phyloP scores from a whole-genome alignment of 2,329 filamentous ascomycete genomes.

The Aspergillus sp. region DNA sequence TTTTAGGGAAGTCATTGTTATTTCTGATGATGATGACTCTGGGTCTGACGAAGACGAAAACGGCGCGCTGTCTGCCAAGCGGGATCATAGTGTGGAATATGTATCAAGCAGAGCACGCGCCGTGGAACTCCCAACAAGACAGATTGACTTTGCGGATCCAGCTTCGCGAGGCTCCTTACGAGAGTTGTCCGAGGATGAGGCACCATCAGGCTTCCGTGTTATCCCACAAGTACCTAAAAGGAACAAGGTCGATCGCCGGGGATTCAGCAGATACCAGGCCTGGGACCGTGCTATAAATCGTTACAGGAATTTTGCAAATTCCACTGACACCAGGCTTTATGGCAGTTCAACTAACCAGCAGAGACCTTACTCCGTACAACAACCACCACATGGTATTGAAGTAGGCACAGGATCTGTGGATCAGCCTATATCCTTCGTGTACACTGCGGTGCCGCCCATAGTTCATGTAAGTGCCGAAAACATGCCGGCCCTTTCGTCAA shows the following conservation, averaged over 20 bases:
- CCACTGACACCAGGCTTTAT: slow-evolving; percentile 7
- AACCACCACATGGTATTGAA: slow-evolving; percentile 10
- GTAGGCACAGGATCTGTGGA: slow-evolving; percentile 8
- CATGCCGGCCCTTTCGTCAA: neutral
- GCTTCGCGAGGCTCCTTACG: slow-evolving; percentile 13
- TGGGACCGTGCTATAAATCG: slow-evolving; percentile 40
- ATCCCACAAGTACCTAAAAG: slow-evolving; percentile 26
- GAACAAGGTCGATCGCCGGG: slow-evolving; percentile 34
- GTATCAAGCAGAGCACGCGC: slow-evolving; percentile 33
- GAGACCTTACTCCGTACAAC: slow-evolving; percentile 13
- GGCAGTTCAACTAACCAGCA: slow-evolving; percentile 8
- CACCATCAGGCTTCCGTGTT: slow-evolving; percentile 31
- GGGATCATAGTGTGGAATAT: slow-evolving; percentile 38
- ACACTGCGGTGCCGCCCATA: slow-evolving; percentile 9
- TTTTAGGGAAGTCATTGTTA: slow-evolving; percentile 58
- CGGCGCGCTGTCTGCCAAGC: slow-evolving; percentile 17
- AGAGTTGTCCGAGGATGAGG: slow-evolving; percentile 31
- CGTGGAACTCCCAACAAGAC: slow-evolving; percentile 28
- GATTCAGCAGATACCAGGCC: slow-evolving; percentile 41
- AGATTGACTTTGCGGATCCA: slow-evolving; percentile 19
- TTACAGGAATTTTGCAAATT: slow-evolving; percentile 27
- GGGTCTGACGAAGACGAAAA: slow-evolving; percentile 36
- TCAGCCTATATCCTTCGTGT: slow-evolving; percentile 6
- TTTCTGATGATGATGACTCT: slow-evolving; percentile 53
- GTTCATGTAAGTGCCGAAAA: slow-evolving; percentile 14